Evolutionary conservation across 129 eudicot species (phyloP), one percentile per base, ranked within the genome.

Genomic region (Solidago caesia): DNA sequence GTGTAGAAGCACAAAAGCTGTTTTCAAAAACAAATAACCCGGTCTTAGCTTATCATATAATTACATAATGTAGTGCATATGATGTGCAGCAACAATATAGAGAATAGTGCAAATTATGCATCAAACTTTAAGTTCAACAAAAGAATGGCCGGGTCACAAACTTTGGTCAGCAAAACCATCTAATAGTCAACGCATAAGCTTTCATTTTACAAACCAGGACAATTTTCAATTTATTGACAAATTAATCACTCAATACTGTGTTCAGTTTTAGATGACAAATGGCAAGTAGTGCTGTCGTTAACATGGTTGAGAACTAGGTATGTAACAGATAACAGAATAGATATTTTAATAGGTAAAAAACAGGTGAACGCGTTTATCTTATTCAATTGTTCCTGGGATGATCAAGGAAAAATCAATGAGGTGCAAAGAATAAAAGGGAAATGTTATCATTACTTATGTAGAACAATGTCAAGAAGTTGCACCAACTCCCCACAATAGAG

Each of bases 381-480:
- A 52, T 41, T 3, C 13, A 21, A 21, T 15, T n/a, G 13, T 58
- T 1, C 7, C 4, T 8, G 13, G 8, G 21, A 44, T 26, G n/a
- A 21, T 11, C 7, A 44, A 51, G 27, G 26, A 47, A 39, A 8
- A 4, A 29, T 5, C 26, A 14, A 55, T 4, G 7, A 9, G 27
- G 41, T 16, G 46, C 14, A 7, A 80, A 1, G 29, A 27, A 63
- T n/a, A 64, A 77, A 41, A 77, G 55, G 56, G 44, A 57, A 52
- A 64, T 15, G 41, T 44, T 16, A 4, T 9, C 6, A 52, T 89
- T 90, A 92, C 98, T 14, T 78, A 89, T 87, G 70, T 89, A 92
- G 58, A 87, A 83, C 90, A 92, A 71, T 64, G 98, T 92, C 86
- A 92, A 79, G 95, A 92, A 92, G 57, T 81, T 90, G 89, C 91